phyloP scores from a whole-genome alignment of 176 grass and related monocot species.

The Canna indica region DNA sequence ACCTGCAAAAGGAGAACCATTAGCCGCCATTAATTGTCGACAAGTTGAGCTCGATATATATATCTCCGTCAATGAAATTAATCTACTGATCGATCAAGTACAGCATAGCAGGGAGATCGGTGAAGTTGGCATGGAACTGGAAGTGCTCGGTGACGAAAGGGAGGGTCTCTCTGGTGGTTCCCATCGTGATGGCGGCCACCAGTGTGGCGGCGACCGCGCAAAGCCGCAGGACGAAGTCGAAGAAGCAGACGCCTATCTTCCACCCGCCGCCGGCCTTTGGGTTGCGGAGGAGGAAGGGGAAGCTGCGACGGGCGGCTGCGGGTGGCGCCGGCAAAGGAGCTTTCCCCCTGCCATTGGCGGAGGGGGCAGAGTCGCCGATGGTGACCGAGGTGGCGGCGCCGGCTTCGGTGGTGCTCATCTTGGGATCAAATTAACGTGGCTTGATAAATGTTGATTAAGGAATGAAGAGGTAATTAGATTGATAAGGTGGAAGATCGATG shows the following conservation, averaged over 20 bases:
- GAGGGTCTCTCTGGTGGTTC: constrained; percentile 49
- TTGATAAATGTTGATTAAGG: no score
- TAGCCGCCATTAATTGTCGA: no score
- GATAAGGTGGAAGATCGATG: no score
- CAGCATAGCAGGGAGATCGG: constrained; percentile 58
- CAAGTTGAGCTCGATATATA: no score
- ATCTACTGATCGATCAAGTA: no score
- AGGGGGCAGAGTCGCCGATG: neutral
- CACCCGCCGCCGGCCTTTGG: neutral
- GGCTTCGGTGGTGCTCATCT: neutral
- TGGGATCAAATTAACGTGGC: no score
- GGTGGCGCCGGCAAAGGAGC: neutral
- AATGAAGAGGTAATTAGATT: no score
- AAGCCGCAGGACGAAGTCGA: constrained; percentile 69
- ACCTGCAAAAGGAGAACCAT: constrained; percentile 35
- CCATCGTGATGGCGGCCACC: constrained; percentile 59
- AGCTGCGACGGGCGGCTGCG: neutral
- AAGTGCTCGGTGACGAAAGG: constrained; percentile 75
- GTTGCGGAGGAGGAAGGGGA: neutral
- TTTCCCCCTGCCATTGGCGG: neutral
- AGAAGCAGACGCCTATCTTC: constrained; percentile 17
- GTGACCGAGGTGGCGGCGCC: neutral
- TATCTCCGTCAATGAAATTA: no score
- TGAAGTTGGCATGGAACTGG: constrained; percentile 69
- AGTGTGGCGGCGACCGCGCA: constrained; percentile 47